Evolutionary conservation across 306 rosid species (phyloP).

Genomic region (Sicyos edulis): DNA sequence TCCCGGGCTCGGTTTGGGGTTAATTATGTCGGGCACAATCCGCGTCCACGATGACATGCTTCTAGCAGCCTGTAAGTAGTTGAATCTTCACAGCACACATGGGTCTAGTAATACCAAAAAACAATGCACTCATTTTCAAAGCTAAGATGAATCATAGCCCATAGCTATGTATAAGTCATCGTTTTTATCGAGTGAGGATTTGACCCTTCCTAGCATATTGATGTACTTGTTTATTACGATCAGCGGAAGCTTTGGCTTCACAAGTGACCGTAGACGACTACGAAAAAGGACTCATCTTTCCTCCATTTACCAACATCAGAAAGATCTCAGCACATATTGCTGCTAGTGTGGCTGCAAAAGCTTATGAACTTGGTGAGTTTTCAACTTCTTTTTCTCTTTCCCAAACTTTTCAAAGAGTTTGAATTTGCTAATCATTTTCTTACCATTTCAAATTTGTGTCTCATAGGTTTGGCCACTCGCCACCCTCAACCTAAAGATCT

Average conservation of each 20-base stretch:
- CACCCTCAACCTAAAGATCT: conserved; percentile 84
- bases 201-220: background rate
- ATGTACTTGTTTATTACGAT: conserved; percentile 23
- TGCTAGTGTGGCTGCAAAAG: conserved; percentile 77
- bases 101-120: background rate
- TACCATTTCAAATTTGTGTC: background rate
- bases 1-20: conserved; percentile 90
- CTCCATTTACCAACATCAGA: conserved; percentile 81
- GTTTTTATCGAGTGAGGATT: background rate
- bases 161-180: background rate
- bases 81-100: no score
- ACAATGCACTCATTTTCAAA: background rate
- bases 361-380: conserved; percentile 80
- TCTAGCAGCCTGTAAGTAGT: conserved; percentile 97
- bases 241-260: conserved; percentile 92
- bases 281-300: conserved; percentile 80
- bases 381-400: background rate
- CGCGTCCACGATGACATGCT: conserved; percentile 86
- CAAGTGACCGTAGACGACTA: conserved; percentile 60
- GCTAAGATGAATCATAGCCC: background rate
- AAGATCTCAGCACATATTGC: conserved; percentile 93
- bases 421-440: background rate
- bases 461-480: conserved; percentile 79
- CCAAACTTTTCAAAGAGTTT: background rate
- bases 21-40: conserved; percentile 82